A percentile compares a stretch with the other conserved stretches of the same genome.
phyloP scores from a whole-genome alignment of 2,329 filamentous ascomycete species.

The Bipolaris bicolor region DNA sequence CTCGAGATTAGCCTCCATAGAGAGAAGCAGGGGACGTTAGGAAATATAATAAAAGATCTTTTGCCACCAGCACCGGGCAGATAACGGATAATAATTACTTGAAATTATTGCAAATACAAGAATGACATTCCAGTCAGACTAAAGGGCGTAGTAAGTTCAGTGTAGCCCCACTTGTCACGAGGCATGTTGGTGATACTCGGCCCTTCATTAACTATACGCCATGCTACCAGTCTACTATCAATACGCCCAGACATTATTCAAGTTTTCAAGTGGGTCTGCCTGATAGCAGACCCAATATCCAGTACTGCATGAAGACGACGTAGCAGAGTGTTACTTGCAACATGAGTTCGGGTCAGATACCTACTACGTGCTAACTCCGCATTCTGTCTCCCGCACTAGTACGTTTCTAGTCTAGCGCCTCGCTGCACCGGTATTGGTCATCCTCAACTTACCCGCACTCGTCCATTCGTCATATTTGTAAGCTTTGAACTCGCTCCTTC shows the following conservation, averaged over 20 bases:
- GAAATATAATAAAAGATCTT: too few relatives aligned
- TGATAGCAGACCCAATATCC: neutral
- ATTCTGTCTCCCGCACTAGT: neutral
- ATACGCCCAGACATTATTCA: neutral
- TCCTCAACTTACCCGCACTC: neutral
- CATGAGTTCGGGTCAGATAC: neutral
- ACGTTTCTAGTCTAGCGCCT: neutral
- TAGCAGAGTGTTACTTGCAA: neutral
- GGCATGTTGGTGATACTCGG: neutral
- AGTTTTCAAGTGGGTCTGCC: neutral
- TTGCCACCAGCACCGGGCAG: too few relatives aligned
- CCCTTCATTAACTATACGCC: neutral
- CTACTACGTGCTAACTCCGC: neutral
- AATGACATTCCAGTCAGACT: too few relatives aligned
- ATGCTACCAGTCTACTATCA: neutral
- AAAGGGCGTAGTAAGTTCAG: too few relatives aligned
- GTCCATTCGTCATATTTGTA: neutral
- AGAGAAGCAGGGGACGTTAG: too few relatives aligned
- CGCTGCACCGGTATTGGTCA: neutral
- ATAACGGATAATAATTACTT: too few relatives aligned
- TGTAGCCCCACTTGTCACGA: too few relatives aligned
- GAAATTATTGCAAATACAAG: too few relatives aligned
- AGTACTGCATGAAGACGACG: neutral
- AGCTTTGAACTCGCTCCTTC: conserved; percentile 3
- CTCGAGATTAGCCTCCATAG: too few relatives aligned